Percentiles rank a stretch among this genome's conserved stretches.
Evolutionary conservation across 1,284 basidiomycete genomes (phyloP).

Genomic region (Cutaneotrichosporon sp.): DNA sequence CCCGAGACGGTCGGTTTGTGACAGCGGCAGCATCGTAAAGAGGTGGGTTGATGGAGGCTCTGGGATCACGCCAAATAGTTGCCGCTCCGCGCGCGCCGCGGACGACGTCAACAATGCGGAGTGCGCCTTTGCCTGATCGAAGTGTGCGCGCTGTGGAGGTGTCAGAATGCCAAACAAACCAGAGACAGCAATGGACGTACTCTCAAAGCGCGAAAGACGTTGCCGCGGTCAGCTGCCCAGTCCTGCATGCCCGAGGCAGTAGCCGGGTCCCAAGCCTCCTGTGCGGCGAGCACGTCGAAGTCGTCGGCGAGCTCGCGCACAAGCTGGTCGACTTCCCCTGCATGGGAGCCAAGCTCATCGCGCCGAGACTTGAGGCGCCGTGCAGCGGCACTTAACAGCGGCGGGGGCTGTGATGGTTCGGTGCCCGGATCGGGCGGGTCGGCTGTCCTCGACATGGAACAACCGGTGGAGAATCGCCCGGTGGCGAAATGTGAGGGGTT

Average conservation of each 20-base stretch:
- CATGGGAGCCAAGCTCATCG: slow-evolving; percentile 31
- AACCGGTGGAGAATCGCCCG: background rate
- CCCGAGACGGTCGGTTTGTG: slow-evolving; percentile 25
- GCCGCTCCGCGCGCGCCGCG: slow-evolving; percentile 19
- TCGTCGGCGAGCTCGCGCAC: slow-evolving; percentile 33
- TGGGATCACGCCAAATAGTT: slow-evolving; percentile 31
- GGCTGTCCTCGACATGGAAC: background rate
- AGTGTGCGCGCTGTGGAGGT: slow-evolving; percentile 29
- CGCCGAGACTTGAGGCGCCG: slow-evolving; percentile 8
- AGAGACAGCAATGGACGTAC: slow-evolving; percentile 31
- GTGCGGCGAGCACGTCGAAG: slow-evolving; percentile 31
- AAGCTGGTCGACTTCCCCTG: slow-evolving; percentile 23
- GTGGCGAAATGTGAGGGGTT: background rate
- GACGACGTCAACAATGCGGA: slow-evolving; percentile 23
- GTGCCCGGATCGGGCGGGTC: background rate
- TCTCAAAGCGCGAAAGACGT: slow-evolving; percentile 39
- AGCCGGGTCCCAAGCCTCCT: slow-evolving; percentile 39
- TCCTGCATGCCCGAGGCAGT: slow-evolving; percentile 30
- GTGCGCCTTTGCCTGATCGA: slow-evolving; percentile 30
- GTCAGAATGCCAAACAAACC: background rate
- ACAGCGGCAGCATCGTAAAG: slow-evolving; percentile 38
- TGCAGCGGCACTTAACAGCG: background rate
- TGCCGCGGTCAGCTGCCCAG: slow-evolving; percentile 38
- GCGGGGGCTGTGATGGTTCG: background rate
- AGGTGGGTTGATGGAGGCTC: slow-evolving; percentile 23